Base-by-base conservation (phyloP, 2,329 filamentous ascomycete genomes). In the Venturia effusa region DNA sequence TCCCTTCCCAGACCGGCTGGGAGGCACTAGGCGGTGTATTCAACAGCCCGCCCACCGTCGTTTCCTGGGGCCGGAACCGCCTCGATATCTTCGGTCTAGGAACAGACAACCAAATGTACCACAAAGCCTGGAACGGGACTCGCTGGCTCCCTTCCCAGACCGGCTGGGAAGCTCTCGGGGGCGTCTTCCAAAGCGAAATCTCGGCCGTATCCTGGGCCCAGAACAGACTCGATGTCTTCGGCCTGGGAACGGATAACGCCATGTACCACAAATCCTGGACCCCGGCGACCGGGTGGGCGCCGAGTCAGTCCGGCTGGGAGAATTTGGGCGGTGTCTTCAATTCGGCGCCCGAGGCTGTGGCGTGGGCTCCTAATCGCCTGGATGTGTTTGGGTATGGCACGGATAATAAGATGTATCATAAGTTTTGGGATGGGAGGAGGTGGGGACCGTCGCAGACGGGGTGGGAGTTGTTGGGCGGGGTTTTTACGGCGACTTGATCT, bases 181-280 rank as follows among this genome's bases (percentile, higher is more conserved):
- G 61, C 19, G 51, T 27, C 45, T 63, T 63, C 27, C n/a, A 30
- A 22, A 61, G 43, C 30, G 54, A 30, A 59, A n/a, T 15, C 24
- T 55, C 48, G 10, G 61, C 37, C 4, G 61, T 63, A 62, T 66
- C 65, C 1, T 66, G 66, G 65, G 63, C 63, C 7, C 13, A 32
- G 10, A 60, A 64, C 13, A 63, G 66, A 5, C 27, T 67, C 19
- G 66, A 67, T 54, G 40, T 67, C 34, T 67, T 67, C 51, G 72
- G 69, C 5, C 66, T 71, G 13, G 69, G 70, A 7, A 66, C 64
- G 8, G 70, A 74, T 41, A 66, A 70, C 48, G 66, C 70, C 64
- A 70, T 70, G 67, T 68, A 69, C 69, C 66, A 71, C 64, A 68
- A 70, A 17, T 68, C 66, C 17, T 74, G 71, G 72, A 64, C 60